These are phyloP conservation scores for Boletus tylopilopsis DNA, from an alignment of 768 basidiomycete genomes.

Conservation along the genomic window DNA sequence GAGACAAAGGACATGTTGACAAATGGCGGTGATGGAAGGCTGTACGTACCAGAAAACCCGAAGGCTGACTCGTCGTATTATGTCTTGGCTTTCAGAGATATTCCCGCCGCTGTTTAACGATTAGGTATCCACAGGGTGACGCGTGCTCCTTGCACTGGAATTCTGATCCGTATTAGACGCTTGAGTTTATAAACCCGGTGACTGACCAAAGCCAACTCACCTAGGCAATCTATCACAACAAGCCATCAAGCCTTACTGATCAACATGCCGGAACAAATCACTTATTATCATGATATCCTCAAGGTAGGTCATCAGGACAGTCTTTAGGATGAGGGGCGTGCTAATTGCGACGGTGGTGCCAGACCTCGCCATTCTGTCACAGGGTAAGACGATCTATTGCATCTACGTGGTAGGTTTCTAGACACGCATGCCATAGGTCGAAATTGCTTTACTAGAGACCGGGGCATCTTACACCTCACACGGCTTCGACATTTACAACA, in stretches of 20 bases:
- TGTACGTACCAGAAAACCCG: no score
- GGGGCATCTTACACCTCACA: conserved; percentile 44
- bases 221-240: no score
- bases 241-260: background rate
- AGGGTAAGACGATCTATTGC: conserved; percentile 33
- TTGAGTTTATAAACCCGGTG: background rate
- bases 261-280: conserved; percentile 31
- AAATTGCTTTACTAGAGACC: conserved; percentile 58
- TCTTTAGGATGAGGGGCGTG: background rate
- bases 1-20: no score
- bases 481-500: conserved; percentile 57
- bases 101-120: no score
- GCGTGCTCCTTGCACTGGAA: no score
- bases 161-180: no score
- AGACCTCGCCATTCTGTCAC: conserved; percentile 57
- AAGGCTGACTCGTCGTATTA: no score
- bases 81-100: no score
- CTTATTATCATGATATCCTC: conserved; percentile 33
- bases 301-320: conserved; percentile 31
- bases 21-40: no score
- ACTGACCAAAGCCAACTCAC: no score
- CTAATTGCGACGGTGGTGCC: background rate
- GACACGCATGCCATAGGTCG: conserved; percentile 33
- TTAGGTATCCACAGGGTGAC: no score
- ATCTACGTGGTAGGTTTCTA: background rate